Base-by-base conservation (phyloP, 164 flowering plant species). In the Aristolochia californica region DNA sequence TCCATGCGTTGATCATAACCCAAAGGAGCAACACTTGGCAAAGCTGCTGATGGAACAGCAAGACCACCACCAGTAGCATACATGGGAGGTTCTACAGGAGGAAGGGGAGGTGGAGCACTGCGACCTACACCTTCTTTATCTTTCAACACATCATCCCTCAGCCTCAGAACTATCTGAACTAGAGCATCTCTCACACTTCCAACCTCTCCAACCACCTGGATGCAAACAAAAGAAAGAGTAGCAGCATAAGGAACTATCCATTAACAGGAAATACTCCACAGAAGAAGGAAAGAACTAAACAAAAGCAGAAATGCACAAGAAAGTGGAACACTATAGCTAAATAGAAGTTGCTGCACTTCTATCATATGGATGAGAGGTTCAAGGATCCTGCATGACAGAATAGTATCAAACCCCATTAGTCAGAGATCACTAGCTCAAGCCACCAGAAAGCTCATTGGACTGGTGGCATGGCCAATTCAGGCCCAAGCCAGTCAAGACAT, bases 101-200 rank as follows among this genome's bases (percentile, higher is more conserved):
- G 64, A 26, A 80, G 90, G 64, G 77, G 76, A 51, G 59, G 60
- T 61, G 84, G 66, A 53, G 75, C 66, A 53, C 73, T 83, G 27
- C 61, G 83, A 59, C 61, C 71, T 38, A 16, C 12, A 49, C 70
- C 75, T 45, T 84, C 96, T 65, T 57, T 84, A 49, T 83, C 87
- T 64, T 74, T 85, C 54, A 93, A 68, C n/a, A 66, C 88, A 78
- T 87, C 90, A 69, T 83, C 95, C 30, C 97, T 84, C 13, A 89
- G 87, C 78, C 97, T 84, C 64, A 89, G 47, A 67, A 89, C 79
- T 67, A 93, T 84, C 68, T 89, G 97, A 43, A 85, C 72, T 69
- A 93, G 87, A 23, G 96, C 97, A 75, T 89, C 96, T 74, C 96
- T 87, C 40, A 93, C 87, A 73, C 59, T 60, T 50, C 69, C 68